Evolutionary conservation across 805 yeast genomes (phyloP).

Genomic region (Wickerhamomyces xylosicus): DNA sequence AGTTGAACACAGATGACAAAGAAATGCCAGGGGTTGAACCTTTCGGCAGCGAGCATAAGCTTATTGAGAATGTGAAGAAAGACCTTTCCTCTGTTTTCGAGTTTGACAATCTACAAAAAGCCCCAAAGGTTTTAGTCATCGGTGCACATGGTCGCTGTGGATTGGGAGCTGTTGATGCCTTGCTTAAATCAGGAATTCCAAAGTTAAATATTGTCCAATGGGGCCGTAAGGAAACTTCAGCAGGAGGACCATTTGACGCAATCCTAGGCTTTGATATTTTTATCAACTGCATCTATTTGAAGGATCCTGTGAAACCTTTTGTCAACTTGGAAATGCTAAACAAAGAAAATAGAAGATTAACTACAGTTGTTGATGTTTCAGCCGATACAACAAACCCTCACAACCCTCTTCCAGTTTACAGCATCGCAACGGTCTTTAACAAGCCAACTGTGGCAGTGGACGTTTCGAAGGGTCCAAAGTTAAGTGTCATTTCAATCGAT

Average conservation of each 20-base stretch:
- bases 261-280: slow-evolving; percentile 81
- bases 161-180: slow-evolving; percentile 84
- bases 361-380: slow-evolving; percentile 93
- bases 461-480: slow-evolving; percentile 69
- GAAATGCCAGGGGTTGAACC: slow-evolving; percentile 76
- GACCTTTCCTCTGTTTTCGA: slow-evolving; percentile 48
- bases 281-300: slow-evolving; percentile 91
- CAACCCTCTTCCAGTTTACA: slow-evolving; percentile 93
- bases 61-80: slow-evolving; percentile 61
- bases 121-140: slow-evolving; percentile 75
- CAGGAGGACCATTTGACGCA: slow-evolving; percentile 95
- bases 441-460: slow-evolving; percentile 85
- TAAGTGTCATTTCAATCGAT: slow-evolving; percentile 91
- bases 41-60: slow-evolving; percentile 66
- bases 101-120: slow-evolving; percentile 40
- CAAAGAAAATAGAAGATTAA: slow-evolving; percentile 57
- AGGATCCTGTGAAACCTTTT: slow-evolving; percentile 90
- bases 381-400: slow-evolving; percentile 99
- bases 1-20: slow-evolving; percentile 52
- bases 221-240: slow-evolving; percentile 95
- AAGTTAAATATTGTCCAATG: slow-evolving; percentile 76
- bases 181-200: slow-evolving; percentile 79
- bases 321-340: slow-evolving; percentile 61
- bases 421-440: slow-evolving; percentile 79
- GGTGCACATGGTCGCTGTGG: slow-evolving; percentile 99